Conservation (phyloP, 257 asterid genomes). For the Gentiana dahurica region DNA sequence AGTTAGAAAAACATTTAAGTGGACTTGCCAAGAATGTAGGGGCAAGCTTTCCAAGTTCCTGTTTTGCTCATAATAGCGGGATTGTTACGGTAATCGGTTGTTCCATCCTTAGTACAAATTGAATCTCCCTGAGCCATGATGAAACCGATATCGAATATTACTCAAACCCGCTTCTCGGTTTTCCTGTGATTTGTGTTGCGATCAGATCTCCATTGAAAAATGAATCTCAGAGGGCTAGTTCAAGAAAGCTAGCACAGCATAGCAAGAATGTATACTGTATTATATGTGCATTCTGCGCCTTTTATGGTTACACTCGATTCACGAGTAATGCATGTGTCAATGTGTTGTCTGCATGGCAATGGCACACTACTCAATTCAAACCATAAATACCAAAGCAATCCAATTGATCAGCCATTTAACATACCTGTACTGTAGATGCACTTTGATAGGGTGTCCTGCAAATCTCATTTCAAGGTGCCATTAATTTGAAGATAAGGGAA, state of each 20-base stretch:
- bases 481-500: not conserved
- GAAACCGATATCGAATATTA: too few species aligned
- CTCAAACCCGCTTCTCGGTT: too few species aligned
- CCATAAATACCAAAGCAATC: not conserved
- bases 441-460: not conserved
- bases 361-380: conserved; percentile 20
- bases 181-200: too few species aligned
- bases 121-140: conserved; percentile 27
- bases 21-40: conserved; percentile 50
- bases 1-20: not conserved
- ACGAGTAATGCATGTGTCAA: too few species aligned
- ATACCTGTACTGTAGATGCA: not conserved
- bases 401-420: not conserved
- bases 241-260: too few species aligned
- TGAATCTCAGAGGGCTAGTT: too few species aligned
- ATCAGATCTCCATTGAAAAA: too few species aligned
- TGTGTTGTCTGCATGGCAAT: not conserved
- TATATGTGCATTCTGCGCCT: too few species aligned
- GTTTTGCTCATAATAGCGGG: conserved; percentile 46
- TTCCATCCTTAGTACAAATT: conserved; percentile 47
- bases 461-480: conserved; percentile 10
- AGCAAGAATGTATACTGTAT: too few species aligned
- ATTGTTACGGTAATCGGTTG: conserved; percentile 34
- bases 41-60: conserved; percentile 76
- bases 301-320: too few species aligned